Conservation (phyloP, 2,329 filamentous ascomycete genomes). For the Neonectria hederae region DNA sequence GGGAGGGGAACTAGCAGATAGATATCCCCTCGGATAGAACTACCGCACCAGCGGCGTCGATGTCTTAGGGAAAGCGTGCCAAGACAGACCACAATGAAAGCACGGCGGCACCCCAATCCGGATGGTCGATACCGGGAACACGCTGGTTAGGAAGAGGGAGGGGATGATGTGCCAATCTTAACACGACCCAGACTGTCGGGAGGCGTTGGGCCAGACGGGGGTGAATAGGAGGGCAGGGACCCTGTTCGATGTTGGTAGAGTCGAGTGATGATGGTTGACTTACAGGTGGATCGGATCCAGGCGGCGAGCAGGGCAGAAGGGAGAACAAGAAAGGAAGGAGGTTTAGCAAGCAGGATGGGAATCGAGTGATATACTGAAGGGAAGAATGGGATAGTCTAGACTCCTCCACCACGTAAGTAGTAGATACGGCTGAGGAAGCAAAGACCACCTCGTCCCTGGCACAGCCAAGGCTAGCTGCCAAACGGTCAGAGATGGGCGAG, state of each 20-base stretch:
- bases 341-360: conserved; percentile 17
- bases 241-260: conserved; percentile 23
- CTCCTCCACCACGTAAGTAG: background rate
- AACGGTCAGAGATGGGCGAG: conserved; percentile 28
- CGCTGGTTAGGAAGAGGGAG: conserved; percentile 36
- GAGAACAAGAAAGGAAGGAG: conserved; percentile 21
- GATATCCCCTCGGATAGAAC: conserved; percentile 41
- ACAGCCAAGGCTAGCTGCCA: conserved; percentile 23
- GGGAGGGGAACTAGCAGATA: conserved; percentile 37
- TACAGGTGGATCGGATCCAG: conserved; percentile 23
- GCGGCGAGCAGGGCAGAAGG: conserved; percentile 25
- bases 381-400: conserved; percentile 11
- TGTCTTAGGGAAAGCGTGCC: conserved; percentile 35
- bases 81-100: conserved; percentile 42
- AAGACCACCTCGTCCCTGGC: conserved; percentile 27
- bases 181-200: conserved; percentile 45
- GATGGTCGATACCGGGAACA: conserved; percentile 42
- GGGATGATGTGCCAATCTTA: conserved; percentile 43
- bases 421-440: conserved; percentile 22
- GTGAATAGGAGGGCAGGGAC: conserved; percentile 26
- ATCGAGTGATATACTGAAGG: conserved; percentile 30
- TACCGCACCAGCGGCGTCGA: conserved; percentile 43
- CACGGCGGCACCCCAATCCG: conserved; percentile 40
- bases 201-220: conserved; percentile 34
- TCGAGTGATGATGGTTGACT: conserved; percentile 27